Base-by-base conservation (phyloP, 345 rosid species). In the Pistacia integerrima region DNA sequence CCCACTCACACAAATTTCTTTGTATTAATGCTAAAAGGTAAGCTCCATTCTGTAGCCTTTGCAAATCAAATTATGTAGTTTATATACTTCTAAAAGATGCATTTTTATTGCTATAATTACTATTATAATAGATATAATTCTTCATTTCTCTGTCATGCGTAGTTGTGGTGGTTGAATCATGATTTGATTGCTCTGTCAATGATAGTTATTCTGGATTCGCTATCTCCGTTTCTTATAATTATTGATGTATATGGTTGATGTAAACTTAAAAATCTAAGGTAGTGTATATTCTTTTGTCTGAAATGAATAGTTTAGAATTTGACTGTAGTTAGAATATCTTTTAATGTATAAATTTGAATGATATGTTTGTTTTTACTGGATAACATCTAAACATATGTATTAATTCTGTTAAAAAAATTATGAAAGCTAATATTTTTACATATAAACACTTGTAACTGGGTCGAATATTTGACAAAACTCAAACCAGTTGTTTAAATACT, bases 1-100 rank as follows among this genome's bases (percentile, higher is more conserved):
- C 99, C 70, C 99, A 96, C 80, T 88, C 98, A 3, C 84, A 82
- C 54, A 92, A 83, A 64, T 93, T 96, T 82, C 73, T 85, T 11
- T 87, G 98, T 74, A 66, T 93, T 69, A 81, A 91, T 69, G 97
- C 93, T 30, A 85, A 84, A 77, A 92, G 97, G 99, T 95, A 83
- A 64, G 77, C 25, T 30, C 16, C 49, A 57, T 70, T 18, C 49
- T 41, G 48, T 66, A 67, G 30, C 60, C 13, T n/a, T 54, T 48
- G 62, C 38, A 56, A 5, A 17, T 20, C 67, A 54, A 57, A 49
- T 78, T 48, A 17, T 72, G 46, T 52, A 44, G 17, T 30, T n/a
- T 22, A 2, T 78, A 22, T 25, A 48, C 35, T 41, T 48, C 67
- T 59, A n/a, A 28, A 28, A 8, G 33, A 11, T 30, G 75, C 56